Percentiles rank a stretch among this genome's conserved stretches.
phyloP scores from a whole-genome alignment of 306 rosid species.

The Cicer chorassanicum region DNA sequence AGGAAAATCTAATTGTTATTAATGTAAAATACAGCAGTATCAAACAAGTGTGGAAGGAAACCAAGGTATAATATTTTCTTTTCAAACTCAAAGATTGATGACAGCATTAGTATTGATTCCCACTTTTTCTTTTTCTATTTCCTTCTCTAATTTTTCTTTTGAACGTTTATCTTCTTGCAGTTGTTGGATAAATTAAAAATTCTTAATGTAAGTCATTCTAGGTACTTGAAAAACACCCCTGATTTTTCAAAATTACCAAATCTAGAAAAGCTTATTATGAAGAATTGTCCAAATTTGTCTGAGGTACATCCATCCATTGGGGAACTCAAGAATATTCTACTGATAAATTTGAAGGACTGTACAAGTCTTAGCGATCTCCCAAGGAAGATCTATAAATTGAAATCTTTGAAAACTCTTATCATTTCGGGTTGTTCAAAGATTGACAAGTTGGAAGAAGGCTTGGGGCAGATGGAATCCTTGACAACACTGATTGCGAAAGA shows the following conservation, averaged over 20 bases:
- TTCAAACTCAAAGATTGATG: background rate
- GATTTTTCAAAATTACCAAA: slow-evolving; percentile 48
- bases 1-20: slow-evolving; percentile 32
- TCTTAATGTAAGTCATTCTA: slow-evolving; percentile 48
- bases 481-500: slow-evolving; percentile 41
- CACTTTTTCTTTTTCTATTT: background rate
- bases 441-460: slow-evolving; percentile 38
- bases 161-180: background rate
- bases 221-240: slow-evolving; percentile 22
- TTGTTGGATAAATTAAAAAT: slow-evolving; percentile 17
- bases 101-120: background rate
- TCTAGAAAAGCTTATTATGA: slow-evolving; percentile 44
- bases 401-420: slow-evolving; percentile 48
- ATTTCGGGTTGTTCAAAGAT: slow-evolving; percentile 53
- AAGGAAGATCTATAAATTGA: slow-evolving; percentile 29
- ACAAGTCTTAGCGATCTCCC: slow-evolving; percentile 28
- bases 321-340: background rate
- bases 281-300: slow-evolving; percentile 27
- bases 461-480: slow-evolving; percentile 56
- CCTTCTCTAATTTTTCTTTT: background rate
- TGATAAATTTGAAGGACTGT: slow-evolving; percentile 34
- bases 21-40: slow-evolving; percentile 45
- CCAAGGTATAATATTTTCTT: slow-evolving; percentile 38
- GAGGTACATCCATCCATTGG: slow-evolving; percentile 49
- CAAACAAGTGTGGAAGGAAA: slow-evolving; percentile 42